phyloP scores from a whole-genome alignment of 2,329 filamentous ascomycete genomes.

The Stachybotrys echinatus region DNA sequence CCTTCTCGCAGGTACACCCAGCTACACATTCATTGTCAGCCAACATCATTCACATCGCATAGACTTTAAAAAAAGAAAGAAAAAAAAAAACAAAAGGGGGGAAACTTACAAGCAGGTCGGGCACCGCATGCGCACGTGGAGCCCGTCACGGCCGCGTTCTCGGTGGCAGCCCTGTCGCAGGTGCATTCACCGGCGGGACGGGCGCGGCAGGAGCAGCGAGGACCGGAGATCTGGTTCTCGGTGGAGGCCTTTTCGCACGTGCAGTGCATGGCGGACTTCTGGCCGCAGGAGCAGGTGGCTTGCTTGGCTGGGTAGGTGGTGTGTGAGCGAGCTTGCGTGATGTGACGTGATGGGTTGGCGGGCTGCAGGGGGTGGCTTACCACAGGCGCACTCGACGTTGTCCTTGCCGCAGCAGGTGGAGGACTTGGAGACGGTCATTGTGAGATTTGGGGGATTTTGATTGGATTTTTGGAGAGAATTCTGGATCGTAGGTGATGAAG shows the following conservation, averaged over 20 bases:
- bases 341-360: no score
- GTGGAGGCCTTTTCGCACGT: slow-evolving; percentile 68
- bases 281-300: slow-evolving; percentile 81
- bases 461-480: not conserved
- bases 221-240: slow-evolving; percentile 70
- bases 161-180: slow-evolving; percentile 64
- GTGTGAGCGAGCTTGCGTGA: slow-evolving; percentile 2
- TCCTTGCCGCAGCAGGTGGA: slow-evolving; percentile 54
- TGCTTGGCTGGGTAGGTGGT: slow-evolving; percentile 43
- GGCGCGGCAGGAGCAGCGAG: slow-evolving; percentile 78
- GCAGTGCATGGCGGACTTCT: slow-evolving; percentile 82
- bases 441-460: slow-evolving; percentile 11
- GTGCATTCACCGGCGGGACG: slow-evolving; percentile 77
- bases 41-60: slow-evolving; percentile 9
- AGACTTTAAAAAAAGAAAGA: not conserved
- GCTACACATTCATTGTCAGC: slow-evolving; percentile 27
- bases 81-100: not conserved
- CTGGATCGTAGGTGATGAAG: not conserved
- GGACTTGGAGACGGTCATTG: slow-evolving; percentile 30
- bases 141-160: slow-evolving; percentile 61
- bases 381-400: slow-evolving; percentile 49
- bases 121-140: slow-evolving; percentile 72
- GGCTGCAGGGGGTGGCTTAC: slow-evolving; percentile 32
- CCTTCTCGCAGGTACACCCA: slow-evolving; percentile 81
- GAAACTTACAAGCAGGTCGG: slow-evolving; percentile 59